Conservation (phyloP, 2,329 filamentous ascomycete species). For the Hymenoscyphus occultus region DNA sequence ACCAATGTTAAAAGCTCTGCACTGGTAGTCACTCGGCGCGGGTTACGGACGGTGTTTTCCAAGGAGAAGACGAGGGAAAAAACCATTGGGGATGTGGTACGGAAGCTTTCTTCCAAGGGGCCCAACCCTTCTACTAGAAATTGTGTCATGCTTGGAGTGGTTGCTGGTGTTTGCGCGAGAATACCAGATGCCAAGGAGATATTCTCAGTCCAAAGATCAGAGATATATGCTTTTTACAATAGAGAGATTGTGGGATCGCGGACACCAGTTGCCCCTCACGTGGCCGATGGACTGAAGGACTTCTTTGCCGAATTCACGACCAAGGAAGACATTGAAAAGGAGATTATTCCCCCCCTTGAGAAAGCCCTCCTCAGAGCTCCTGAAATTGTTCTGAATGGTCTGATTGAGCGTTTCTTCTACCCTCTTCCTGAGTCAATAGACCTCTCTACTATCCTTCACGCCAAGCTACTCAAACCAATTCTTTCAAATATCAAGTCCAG, state of each 20-base stretch:
- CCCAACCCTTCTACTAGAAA: conserved; percentile 64
- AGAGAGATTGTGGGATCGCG: conserved; percentile 83
- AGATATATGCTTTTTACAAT: conserved; percentile 78
- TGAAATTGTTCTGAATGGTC: conserved; percentile 79
- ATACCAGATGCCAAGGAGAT: conserved; percentile 60
- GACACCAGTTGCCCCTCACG: conserved; percentile 64
- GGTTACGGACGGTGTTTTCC: conserved; percentile 70
- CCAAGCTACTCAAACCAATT: conserved; percentile 78
- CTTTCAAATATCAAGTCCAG: conserved; percentile 90
- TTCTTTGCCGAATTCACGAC: conserved; percentile 78
- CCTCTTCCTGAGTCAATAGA: conserved; percentile 71
- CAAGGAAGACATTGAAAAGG: conserved; percentile 69
- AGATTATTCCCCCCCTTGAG: conserved; percentile 78
- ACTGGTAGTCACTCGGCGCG: conserved; percentile 73
- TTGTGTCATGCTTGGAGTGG: conserved; percentile 74
- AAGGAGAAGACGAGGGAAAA: conserved; percentile 40
- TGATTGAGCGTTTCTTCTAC: conserved; percentile 69
- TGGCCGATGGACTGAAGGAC: conserved; percentile 71
- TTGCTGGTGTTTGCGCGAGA: conserved; percentile 82
- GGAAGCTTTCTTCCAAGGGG: conserved; percentile 66
- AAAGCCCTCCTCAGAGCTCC: conserved; percentile 86
- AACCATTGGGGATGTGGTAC: conserved; percentile 52
- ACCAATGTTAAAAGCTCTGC: conserved; percentile 68
- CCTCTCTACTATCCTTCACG: conserved; percentile 68
- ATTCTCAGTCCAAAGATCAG: conserved; percentile 63